A percentile compares a stretch with the other conserved stretches of the same genome.
Evolutionary conservation across 2,329 filamentous ascomycete species (phyloP).

Genomic region (Biscogniauxia mediterranea): DNA sequence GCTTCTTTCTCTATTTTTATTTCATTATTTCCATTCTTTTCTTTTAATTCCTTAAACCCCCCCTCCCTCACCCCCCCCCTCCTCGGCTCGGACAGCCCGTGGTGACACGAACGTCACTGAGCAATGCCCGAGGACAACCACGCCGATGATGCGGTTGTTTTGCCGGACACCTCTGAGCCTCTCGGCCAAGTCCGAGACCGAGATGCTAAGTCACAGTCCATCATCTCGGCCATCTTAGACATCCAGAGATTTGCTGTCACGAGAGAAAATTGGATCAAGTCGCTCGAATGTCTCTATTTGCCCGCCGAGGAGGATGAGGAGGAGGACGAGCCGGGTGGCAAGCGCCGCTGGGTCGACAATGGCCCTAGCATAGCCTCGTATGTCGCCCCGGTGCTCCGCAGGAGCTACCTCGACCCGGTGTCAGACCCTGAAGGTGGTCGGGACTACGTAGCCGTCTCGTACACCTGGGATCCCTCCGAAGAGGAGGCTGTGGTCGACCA

Average conservation of each 20-base stretch:
- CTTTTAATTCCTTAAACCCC: not conserved
- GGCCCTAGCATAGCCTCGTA: slow-evolving; percentile 20
- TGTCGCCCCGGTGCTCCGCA: slow-evolving; percentile 19
- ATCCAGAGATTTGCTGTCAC: slow-evolving; percentile 23
- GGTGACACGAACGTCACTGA: slow-evolving; percentile 8
- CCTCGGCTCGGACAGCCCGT: not conserved
- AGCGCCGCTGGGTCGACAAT: slow-evolving; percentile 24
- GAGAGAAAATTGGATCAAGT: slow-evolving; percentile 29
- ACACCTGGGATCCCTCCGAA: slow-evolving; percentile 29
- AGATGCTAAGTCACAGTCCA: slow-evolving; percentile 12
- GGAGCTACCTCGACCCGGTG: slow-evolving; percentile 25
- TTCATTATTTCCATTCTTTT: not conserved
- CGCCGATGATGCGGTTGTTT: slow-evolving; percentile 21
- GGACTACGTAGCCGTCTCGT: slow-evolving; percentile 31
- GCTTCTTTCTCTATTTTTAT: not conserved
- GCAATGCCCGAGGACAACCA: slow-evolving; percentile 24
- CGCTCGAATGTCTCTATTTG: slow-evolving; percentile 28
- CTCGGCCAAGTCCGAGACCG: slow-evolving; percentile 28
- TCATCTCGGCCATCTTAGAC: slow-evolving; percentile 26
- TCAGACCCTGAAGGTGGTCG: slow-evolving; percentile 17
- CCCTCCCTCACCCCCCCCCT: not conserved
- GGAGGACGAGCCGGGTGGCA: slow-evolving; percentile 22
- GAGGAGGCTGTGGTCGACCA: slow-evolving; percentile 20
- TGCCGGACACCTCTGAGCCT: slow-evolving; percentile 27
- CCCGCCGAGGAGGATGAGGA: slow-evolving; percentile 14